Evolutionary conservation across 306 rosid species (phyloP).

Genomic region (Trichosanthes truncata): DNA sequence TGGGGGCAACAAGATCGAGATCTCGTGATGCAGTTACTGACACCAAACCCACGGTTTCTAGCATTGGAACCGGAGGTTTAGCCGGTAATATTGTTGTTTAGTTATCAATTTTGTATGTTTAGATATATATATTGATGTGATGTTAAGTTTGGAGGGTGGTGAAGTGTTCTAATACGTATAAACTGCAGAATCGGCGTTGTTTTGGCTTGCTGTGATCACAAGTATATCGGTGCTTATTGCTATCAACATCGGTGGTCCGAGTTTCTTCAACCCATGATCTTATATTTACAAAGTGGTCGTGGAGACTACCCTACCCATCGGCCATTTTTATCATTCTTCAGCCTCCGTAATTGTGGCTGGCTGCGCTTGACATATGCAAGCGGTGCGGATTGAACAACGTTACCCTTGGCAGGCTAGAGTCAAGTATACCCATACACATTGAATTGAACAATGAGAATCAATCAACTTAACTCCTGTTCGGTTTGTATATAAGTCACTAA

Average conservation of each 20-base stretch:
- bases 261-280: slow-evolving; percentile 39
- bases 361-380: not conserved
- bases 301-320: not conserved
- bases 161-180: not conserved
- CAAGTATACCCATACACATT: not conserved
- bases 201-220: slow-evolving; percentile 84
- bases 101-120: not conserved
- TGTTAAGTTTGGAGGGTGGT: not conserved
- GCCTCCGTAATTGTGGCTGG: not conserved
- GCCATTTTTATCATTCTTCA: not conserved
- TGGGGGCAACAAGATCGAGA: slow-evolving; percentile 29
- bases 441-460: not conserved
- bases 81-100: slow-evolving; percentile 31
- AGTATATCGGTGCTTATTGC: slow-evolving; percentile 61
- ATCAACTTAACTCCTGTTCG: not conserved
- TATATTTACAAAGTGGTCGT: not conserved
- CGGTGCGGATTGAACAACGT: not conserved
- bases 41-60: slow-evolving; percentile 29
- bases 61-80: slow-evolving; percentile 30
- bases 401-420: not conserved
- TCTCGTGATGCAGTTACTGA: slow-evolving; percentile 26
- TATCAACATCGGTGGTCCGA: slow-evolving; percentile 64
- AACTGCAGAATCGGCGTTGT: slow-evolving; percentile 54
- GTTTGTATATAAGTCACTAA: not conserved
- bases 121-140: not conserved